These are phyloP conservation scores for Davidsoniella australis DNA, from an alignment of 2,329 filamentous ascomycete genomes.

Conservation along the genomic window DNA sequence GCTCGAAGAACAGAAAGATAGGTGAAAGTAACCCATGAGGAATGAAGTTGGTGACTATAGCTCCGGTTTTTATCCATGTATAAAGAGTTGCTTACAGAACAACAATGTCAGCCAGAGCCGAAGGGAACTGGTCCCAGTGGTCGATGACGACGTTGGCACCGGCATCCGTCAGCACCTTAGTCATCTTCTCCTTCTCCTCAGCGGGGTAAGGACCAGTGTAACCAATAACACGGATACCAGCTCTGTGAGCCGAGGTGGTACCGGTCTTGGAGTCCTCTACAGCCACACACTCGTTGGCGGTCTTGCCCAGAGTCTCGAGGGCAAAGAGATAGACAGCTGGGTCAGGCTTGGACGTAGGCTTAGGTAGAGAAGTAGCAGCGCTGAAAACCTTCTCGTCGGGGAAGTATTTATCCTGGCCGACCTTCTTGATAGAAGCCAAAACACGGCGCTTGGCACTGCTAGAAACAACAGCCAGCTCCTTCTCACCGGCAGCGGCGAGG, in stretches of 20 bases:
- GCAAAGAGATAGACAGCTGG: constrained; percentile 75
- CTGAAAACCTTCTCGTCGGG: constrained; percentile 58
- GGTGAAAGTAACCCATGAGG: too few species aligned
- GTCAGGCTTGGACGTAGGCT: constrained; percentile 80
- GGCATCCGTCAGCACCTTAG: constrained; percentile 38
- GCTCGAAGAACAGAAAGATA: background rate
- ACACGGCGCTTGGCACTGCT: constrained; percentile 67
- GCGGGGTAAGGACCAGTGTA: constrained; percentile 66
- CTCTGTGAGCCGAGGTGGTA: constrained; percentile 54
- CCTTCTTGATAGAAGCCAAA: constrained; percentile 60
- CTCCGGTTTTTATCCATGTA: background rate
- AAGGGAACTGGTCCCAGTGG: constrained; percentile 40
- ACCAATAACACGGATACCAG: constrained; percentile 63
- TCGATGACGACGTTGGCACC: constrained; percentile 47
- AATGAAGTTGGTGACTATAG: too few species aligned
- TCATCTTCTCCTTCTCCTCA: constrained; percentile 48
- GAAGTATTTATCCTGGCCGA: constrained; percentile 68
- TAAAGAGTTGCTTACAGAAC: constrained; percentile 11
- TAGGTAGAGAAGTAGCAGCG: constrained; percentile 59
- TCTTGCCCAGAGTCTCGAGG: constrained; percentile 54
- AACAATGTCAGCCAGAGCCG: constrained; percentile 29
- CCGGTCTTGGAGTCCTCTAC: constrained; percentile 84
- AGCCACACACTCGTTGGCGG: constrained; percentile 54
- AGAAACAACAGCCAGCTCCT: constrained; percentile 64
- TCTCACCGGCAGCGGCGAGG: constrained; percentile 42